Percentiles rank a stretch among this genome's conserved stretches.
Evolutionary conservation across 495 filamentous ascomycete genomes (phyloP).

Genomic region (Penicillium steckii): DNA sequence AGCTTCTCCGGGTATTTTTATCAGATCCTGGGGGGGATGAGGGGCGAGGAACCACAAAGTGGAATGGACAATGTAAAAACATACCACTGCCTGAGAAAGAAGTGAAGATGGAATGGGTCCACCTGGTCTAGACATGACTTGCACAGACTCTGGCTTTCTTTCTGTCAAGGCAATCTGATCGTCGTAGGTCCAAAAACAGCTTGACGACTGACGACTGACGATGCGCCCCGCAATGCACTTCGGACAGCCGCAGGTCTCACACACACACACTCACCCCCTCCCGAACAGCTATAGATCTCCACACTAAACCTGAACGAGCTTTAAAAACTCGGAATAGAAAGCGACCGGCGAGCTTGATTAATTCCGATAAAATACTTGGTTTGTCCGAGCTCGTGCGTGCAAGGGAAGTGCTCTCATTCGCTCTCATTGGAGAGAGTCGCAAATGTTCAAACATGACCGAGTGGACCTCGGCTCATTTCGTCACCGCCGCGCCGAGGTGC

Average conservation of each 20-base stretch:
- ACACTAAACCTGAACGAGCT: neutral
- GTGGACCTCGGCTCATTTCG: constrained; percentile 41
- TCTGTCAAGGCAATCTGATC: constrained; percentile 1
- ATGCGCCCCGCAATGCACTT: constrained; percentile 7
- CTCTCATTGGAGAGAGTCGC: neutral
- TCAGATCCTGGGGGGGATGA: constrained; percentile 3
- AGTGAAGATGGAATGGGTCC: constrained; percentile 19
- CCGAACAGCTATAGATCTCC: neutral
- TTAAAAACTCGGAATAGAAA: neutral
- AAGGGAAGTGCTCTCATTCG: neutral
- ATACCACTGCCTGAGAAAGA: constrained; percentile 20
- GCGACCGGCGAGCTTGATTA: neutral
- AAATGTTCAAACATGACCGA: constrained; percentile 10
- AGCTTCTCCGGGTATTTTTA: constrained; percentile 6
- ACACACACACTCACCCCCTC: neutral
- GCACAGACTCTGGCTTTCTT: neutral
- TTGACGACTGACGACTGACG: neutral
- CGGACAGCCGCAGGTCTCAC: neutral
- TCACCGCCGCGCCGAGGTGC: constrained; percentile 39
- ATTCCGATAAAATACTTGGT: neutral
- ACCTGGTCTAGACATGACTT: constrained; percentile 34
- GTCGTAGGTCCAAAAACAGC: neutral
- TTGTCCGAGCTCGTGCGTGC: neutral
- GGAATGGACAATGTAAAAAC: neutral
- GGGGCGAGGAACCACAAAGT: neutral